phyloP scores from a whole-genome alignment of 805 yeast species.

The Wickerhamiella vanderwaltii region DNA sequence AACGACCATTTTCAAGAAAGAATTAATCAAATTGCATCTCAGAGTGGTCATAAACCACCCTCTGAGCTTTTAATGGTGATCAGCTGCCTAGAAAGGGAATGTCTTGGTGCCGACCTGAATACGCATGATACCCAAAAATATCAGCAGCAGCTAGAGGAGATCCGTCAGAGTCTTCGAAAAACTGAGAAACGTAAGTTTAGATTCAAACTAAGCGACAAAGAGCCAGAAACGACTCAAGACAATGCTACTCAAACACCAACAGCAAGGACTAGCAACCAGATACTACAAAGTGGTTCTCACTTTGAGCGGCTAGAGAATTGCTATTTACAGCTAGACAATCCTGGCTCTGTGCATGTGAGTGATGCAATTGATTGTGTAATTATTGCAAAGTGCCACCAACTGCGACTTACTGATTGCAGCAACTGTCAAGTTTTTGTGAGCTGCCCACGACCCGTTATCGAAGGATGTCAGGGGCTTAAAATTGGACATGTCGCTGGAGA shows the following conservation, averaged over 20 bases:
- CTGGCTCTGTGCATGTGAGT: background rate
- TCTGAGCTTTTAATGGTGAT: background rate
- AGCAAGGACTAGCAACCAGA: background rate
- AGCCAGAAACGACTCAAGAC: background rate
- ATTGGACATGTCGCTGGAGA: background rate
- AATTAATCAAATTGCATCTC: background rate
- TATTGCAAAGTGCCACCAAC: constrained; percentile 7
- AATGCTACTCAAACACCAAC: background rate
- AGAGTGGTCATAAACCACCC: background rate
- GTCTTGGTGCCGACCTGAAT: background rate
- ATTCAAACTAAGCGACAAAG: background rate
- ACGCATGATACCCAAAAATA: background rate
- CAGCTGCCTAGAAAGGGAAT: background rate
- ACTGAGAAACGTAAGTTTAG: background rate
- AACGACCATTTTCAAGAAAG: no score
- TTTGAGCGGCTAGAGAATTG: background rate
- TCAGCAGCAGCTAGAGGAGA: background rate
- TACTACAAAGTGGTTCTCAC: background rate
- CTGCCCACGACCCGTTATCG: constrained; percentile 3
- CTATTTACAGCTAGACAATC: background rate
- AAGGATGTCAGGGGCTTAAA: background rate
- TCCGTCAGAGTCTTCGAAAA: background rate
- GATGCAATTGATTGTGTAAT: background rate
- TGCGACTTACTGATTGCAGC: constrained; percentile 2
- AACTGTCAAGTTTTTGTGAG: background rate